Base-by-base conservation (phyloP, 2,329 filamentous ascomycete species). In the Hypoxylon sp. region DNA sequence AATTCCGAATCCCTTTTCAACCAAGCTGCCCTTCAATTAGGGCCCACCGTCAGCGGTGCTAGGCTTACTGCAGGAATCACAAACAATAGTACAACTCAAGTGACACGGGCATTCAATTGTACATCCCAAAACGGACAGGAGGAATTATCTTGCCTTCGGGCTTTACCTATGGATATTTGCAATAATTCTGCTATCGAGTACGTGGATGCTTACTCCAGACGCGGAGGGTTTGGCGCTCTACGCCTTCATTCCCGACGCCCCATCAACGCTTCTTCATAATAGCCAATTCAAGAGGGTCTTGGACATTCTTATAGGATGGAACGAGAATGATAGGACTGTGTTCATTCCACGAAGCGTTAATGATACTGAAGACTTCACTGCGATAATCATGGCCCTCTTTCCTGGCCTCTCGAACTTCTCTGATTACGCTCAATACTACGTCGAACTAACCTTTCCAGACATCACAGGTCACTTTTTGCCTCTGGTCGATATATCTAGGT, bases 1-100 rank as follows among this genome's bases (percentile, higher is more conserved):
- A 53, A 28, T 3, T 14, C 50, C 21, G 17, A 41, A 10, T 36
- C 34, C 34, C 34, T 41, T 53, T 53, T 51, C 48, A 51, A 51
- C 28, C n/a, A n/a, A 51, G 48, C 28, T n/a, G 34, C 34, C 28
- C 48, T 51, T 21, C 48, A 21, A 34, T 51, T 30, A 19, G 28
- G 28, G 28, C 17, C 28, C 21, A 34, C 9, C n/a, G 6, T 34
- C 48, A 51, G 28, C 46, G 46, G 25, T 10, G 25, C 32, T 17
- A 19, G 9, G 49, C 49, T 52, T 52, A 52, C 49, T 25, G 13
- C 19, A 13, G 49, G 32, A 38, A 3, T 50, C 46, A 14, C 30
- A 34, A 13, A 25, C 17, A 38, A 52, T 52, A 52, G 32, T 21
- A 38, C 32, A 38, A 17, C 19, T 38, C 11, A 38, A 41, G 32